Percentiles rank a stretch among this genome's conserved stretches.
Evolutionary conservation across 345 rosid species (phyloP).

Genomic region (Erucastrum elatum): DNA sequence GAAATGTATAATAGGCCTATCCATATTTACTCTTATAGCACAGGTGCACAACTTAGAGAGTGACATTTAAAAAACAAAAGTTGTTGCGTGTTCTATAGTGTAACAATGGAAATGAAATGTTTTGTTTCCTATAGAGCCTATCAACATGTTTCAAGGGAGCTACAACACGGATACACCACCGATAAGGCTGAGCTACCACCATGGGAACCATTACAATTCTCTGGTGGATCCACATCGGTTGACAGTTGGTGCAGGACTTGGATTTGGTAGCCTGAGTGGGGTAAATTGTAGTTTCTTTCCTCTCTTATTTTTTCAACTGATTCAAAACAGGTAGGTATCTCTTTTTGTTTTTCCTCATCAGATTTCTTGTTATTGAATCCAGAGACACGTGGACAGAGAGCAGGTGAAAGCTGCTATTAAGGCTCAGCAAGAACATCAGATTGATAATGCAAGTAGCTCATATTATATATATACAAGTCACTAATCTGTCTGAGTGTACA

Average conservation of each 20-base stretch:
- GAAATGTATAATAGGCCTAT: constrained; percentile 98
- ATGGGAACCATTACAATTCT: constrained; percentile 96
- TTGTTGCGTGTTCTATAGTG: constrained; percentile 5
- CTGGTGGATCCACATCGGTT: constrained; percentile 86
- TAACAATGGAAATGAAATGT: constrained; percentile 7
- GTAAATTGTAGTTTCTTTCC: constrained; percentile 40
- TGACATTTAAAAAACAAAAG: not conserved
- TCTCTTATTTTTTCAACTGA: not conserved
- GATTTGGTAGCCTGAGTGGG: constrained; percentile 92
- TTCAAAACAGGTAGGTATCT: not conserved
- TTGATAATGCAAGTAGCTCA: constrained; percentile 67
- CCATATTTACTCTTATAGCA: constrained; percentile 88
- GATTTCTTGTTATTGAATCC: too few relatives aligned
- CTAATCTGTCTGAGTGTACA: constrained; percentile 2
- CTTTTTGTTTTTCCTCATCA: too few relatives aligned
- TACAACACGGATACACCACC: constrained; percentile 90
- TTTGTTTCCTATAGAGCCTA: constrained; percentile 62
- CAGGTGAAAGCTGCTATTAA: constrained; percentile 98
- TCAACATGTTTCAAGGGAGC: constrained; percentile 92
- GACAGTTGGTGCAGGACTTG: constrained; percentile 95
- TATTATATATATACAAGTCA: not conserved
- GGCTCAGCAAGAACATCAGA: constrained; percentile 97
- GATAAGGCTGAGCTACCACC: constrained; percentile 87
- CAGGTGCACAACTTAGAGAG: constrained; percentile 52
- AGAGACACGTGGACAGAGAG: constrained; percentile 65